Evolutionary conservation across 352 stramenopile genomes (phyloP), one percentile per base, ranked within the genome.

Genomic region (Pythium aquatile): DNA sequence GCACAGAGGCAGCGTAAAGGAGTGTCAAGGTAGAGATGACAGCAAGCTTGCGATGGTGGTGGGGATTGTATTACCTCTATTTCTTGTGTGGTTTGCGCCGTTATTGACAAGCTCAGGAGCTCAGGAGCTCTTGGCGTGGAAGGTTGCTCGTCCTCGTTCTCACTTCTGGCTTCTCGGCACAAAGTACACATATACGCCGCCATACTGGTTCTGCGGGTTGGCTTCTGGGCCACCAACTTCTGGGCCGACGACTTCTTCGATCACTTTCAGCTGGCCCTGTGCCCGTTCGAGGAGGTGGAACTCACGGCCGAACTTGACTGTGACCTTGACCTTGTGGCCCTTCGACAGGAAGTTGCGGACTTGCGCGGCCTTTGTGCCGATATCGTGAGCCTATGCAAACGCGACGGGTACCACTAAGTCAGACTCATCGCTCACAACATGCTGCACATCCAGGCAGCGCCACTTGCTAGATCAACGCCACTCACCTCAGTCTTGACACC

Each of bases 281-380:
- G 78, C 75, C 28, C 74, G 70, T 30, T 66, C 37, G 63, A 87
- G 86, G 26, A 90, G 69, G 51, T 90, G 78, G 62, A 81, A 84
- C 20, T 85, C 73, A 29, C 78, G 73, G 13, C 64, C 72, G 55
- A 87, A 93, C 63, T 87, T 88, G 69, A 90, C 66, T 17, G 78
- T 85, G 17, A 90, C 71, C 66, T 91, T 90, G 37, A 93, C 83
- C 62, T 90, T 90, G 73, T 93, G 83, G n/a, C 78, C 83, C 65
- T 90, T 91, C 61, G 53, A 57, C 35, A 93, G 65, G 55, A 91
- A 91, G 54, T 78, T 74, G 60, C 79, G 87, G 39, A 89, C 53
- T 32, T 91, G 81, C 3, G 88, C 70, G 16, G 84, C 77, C 69
- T 93, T 93, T 51, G 85, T 76, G 42, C 85, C 80, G 63, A 91